Conservation (phyloP, 2,329 filamentous ascomycete genomes). For the Scleromitrula shiraiana region DNA sequence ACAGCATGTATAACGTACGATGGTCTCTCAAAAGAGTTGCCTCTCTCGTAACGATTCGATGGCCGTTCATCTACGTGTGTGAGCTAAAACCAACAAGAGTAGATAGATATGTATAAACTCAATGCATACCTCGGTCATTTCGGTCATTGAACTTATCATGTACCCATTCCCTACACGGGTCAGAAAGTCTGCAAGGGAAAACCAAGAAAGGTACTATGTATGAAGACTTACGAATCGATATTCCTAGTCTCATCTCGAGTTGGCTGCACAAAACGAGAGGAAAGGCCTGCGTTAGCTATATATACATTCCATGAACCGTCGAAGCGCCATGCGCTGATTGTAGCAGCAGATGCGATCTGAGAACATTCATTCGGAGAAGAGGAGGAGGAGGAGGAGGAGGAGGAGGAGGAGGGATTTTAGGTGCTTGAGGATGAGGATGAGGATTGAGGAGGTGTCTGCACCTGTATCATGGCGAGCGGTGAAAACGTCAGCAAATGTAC, state of each 20-base stretch:
- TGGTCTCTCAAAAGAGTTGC: background rate
- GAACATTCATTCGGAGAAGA: constrained; percentile 27
- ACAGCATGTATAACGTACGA: background rate
- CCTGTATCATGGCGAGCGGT: constrained; percentile 18
- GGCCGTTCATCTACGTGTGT: constrained; percentile 21
- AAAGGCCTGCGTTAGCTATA: constrained; percentile 39
- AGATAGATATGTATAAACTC: background rate
- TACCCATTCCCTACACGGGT: constrained; percentile 69
- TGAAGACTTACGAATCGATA: constrained; percentile 55
- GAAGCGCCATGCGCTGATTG: constrained; percentile 26
- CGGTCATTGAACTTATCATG: constrained; percentile 83
- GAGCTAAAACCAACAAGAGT: constrained; percentile 14
- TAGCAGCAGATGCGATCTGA: constrained; percentile 26
- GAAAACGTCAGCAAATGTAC: constrained; percentile 10
- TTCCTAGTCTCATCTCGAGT: constrained; percentile 56
- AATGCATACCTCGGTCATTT: constrained; percentile 36
- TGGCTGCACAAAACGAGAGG: constrained; percentile 43
- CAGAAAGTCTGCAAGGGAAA: background rate
- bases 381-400: no score
- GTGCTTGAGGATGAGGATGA: constrained; percentile 29
- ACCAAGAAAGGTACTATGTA: background rate
- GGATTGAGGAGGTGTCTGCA: constrained; percentile 32
- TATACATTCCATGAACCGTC: constrained; percentile 31
- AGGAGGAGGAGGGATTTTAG: constrained; percentile 22
- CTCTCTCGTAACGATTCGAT: constrained; percentile 6